These are phyloP conservation scores for Phyllostachys edulis DNA, from an alignment of 176 grass and related monocot genomes.

Conservation along the genomic window DNA sequence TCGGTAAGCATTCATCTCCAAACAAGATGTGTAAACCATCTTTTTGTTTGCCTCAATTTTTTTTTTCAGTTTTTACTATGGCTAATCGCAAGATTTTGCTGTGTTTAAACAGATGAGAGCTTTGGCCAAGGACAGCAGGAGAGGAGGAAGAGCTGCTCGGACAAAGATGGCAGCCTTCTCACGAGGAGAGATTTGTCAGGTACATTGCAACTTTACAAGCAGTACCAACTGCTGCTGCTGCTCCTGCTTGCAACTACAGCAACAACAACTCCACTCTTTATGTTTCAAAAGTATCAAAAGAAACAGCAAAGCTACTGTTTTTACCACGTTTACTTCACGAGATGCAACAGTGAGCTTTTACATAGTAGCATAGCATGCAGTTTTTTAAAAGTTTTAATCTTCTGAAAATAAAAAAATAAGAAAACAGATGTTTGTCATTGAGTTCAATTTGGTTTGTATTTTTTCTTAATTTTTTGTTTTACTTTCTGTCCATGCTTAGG, in stretches of 20 bases:
- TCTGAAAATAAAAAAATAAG: background rate
- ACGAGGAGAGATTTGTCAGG: conserved; percentile 60
- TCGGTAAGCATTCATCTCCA: conserved; percentile 32
- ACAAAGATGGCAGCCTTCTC: conserved; percentile 62
- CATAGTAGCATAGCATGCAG: background rate
- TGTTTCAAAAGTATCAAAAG: background rate
- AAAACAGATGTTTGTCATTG: background rate
- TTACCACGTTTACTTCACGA: conserved; percentile 9
- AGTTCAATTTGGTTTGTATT: background rate
- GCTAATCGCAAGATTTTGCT: background rate
- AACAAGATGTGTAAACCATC: background rate
- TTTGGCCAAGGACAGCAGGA: background rate
- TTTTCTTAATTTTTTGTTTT: background rate
- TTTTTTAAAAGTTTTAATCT: background rate
- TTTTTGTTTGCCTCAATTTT: background rate
- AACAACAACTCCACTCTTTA: background rate
- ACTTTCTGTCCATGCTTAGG: conserved; percentile 12
- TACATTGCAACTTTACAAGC: conserved; percentile 21
- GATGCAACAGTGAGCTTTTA: conserved; percentile 16
- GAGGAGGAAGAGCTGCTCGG: conserved; percentile 87
- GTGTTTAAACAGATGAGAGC: conserved; percentile 30
- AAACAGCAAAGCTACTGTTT: background rate
- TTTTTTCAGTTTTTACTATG: background rate
- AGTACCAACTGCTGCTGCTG: background rate
- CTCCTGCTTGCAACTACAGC: background rate